A percentile compares a stretch with the other conserved stretches of the same genome.
These are phyloP conservation scores for Macadamia tetraphylla DNA, from an alignment of 164 flowering plant genomes.

Conservation along the genomic window DNA sequence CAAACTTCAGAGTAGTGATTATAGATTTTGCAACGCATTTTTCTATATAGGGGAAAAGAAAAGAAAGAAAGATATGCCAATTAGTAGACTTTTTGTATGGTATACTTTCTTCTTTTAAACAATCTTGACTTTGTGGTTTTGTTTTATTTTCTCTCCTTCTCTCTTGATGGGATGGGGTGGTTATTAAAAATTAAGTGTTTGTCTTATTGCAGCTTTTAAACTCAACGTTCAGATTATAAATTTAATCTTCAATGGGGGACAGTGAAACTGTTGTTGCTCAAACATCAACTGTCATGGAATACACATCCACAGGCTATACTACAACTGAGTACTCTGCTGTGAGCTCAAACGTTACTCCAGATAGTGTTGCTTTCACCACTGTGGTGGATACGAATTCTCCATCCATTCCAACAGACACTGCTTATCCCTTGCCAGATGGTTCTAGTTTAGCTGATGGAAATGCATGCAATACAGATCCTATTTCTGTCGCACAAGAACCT, in stretches of 20 bases:
- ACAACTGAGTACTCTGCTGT: not conserved
- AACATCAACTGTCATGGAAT: not conserved
- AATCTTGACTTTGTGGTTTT: too few relatives aligned
- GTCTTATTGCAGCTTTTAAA: not conserved
- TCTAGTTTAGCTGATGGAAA: slow-evolving; percentile 22
- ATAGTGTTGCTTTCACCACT: not conserved
- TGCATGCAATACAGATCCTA: slow-evolving; percentile 21
- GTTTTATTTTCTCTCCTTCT: not conserved
- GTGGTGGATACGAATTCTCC: not conserved
- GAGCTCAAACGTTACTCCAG: not conserved
- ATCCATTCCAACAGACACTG: slow-evolving; percentile 8
- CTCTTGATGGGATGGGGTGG: not conserved
- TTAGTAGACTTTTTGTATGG: too few relatives aligned
- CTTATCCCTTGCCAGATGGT: slow-evolving; percentile 22
- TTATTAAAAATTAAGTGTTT: not conserved
- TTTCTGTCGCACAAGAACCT: slow-evolving; percentile 32
- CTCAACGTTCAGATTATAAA: not conserved
- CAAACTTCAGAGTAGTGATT: not conserved
- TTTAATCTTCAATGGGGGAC: not conserved
- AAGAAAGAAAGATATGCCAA: too few relatives aligned
- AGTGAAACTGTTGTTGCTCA: not conserved
- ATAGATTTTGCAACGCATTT: not conserved
- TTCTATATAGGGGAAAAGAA: too few relatives aligned
- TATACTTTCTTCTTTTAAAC: too few relatives aligned
- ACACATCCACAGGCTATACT: not conserved